Evolutionary conservation across 2,329 filamentous ascomycete genomes (phyloP), one percentile per base, ranked within the genome.

Genomic region (Aspergillus tanneri): DNA sequence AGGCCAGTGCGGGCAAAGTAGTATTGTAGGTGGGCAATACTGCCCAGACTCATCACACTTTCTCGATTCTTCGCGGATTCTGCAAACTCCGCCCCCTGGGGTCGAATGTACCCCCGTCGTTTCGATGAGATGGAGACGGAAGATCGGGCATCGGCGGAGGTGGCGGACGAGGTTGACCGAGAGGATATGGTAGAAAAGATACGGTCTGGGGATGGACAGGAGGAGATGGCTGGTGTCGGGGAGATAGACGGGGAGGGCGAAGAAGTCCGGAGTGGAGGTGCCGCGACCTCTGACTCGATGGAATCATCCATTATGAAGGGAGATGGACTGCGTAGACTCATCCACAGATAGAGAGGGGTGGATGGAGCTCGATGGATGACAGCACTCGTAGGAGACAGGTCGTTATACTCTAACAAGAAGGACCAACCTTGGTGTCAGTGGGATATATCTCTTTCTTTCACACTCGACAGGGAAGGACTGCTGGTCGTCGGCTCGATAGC

Each of bases 1-100:
- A 99, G 73, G 5, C 93, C 93, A 0, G 93, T 99, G 50, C 93
- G 81, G 27, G 93, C 92, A 74, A 99, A 99, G 72, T 97, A 99
- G 73, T 97, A 96, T 71, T 99, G 93, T 64, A 99, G 77, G 73
- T 99, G 93, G 47, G 91, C 90, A 61, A 99, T 99, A 70, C 91
- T 96, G 46, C 93, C 93, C 53, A 99, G 74, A 64, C 90, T 96
- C 82, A 97, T 86, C 56, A 99, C 93, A 66, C 91, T 96, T 69
- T 99, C 92, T 54, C 93, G 81, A 42, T 90, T 90, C 65, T 84
- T 85, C 38, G 93, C 93, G 47, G 91, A 96, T 50, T 88, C 87
- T 21, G 93, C 89, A 68, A 97, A 99, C 62, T 90, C 82, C 43
- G 88, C 95, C 45, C 85, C 88, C 66, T 90, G 87, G 1, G 91